phyloP scores from a whole-genome alignment of 2,329 filamentous ascomycete genomes.

The Scedosporium minutisporum region DNA sequence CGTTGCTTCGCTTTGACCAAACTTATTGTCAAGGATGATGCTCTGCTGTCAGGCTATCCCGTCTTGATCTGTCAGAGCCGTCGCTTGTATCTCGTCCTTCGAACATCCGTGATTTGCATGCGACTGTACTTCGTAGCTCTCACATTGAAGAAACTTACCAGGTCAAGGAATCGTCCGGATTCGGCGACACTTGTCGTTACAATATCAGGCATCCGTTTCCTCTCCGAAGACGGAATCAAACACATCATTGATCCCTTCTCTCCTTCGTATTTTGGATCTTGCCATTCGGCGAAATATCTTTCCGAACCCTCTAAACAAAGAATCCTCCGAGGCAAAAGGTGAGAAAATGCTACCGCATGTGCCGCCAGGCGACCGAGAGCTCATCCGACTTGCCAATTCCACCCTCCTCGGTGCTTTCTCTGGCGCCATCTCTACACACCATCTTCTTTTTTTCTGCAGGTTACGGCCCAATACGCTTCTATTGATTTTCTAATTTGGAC shows the following conservation, averaged over 20 bases:
- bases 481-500: conserved; percentile 4
- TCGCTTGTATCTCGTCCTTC: too few species aligned
- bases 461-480: neutral
- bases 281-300: neutral
- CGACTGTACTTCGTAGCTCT: neutral
- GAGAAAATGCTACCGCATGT: neutral
- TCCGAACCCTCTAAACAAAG: neutral
- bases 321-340: neutral
- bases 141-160: neutral
- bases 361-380: neutral
- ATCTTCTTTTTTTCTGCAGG: neutral
- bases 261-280: neutral
- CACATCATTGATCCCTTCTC: neutral
- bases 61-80: too few species aligned
- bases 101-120: neutral
- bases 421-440: neutral
- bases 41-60: too few species aligned
- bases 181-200: neutral
- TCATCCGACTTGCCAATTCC: neutral
- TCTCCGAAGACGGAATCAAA: neutral
- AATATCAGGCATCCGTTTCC: neutral
- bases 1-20: too few species aligned
- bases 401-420: neutral
- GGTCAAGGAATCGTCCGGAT: neutral
- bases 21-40: too few species aligned